phyloP scores from a whole-genome alignment of 1,284 basidiomycete species.

The Marasmius oreades region DNA sequence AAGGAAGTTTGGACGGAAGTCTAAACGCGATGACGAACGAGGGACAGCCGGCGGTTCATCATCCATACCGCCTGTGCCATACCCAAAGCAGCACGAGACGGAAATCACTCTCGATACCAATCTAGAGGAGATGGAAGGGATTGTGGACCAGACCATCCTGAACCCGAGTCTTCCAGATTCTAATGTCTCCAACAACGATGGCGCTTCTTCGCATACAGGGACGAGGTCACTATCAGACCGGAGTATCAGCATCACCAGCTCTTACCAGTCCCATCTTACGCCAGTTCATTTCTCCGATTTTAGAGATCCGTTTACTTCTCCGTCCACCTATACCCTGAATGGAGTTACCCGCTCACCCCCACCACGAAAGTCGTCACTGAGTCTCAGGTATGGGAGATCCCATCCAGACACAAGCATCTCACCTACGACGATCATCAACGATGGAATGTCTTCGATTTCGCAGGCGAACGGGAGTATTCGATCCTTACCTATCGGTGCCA shows the following conservation, averaged over 20 bases:
- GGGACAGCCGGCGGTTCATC: background rate
- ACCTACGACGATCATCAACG: conserved; percentile 12
- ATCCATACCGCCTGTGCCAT: conserved; percentile 1
- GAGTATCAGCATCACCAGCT: background rate
- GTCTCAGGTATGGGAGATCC: background rate
- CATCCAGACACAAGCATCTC: conserved; percentile 12
- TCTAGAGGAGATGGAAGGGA: conserved; percentile 15
- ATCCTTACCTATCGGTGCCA: background rate
- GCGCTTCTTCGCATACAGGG: background rate
- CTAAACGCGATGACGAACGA: background rate
- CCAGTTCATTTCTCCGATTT: conserved; percentile 1
- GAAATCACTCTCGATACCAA: conserved; percentile 14
- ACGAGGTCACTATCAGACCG: conserved; percentile 8
- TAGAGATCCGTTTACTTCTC: conserved; percentile 3
- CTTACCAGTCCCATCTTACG: background rate
- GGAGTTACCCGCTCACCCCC: background rate
- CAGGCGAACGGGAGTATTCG: background rate
- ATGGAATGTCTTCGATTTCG: background rate
- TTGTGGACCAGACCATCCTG: conserved; percentile 10
- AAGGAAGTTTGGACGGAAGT: conserved; percentile 1
- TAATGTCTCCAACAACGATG: background rate
- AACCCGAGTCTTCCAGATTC: background rate
- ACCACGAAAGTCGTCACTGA: background rate
- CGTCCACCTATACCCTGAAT: background rate
- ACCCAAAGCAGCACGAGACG: conserved; percentile 5